Conservation (phyloP, 208 protist genomes). For the Leishmania arabica region DNA sequence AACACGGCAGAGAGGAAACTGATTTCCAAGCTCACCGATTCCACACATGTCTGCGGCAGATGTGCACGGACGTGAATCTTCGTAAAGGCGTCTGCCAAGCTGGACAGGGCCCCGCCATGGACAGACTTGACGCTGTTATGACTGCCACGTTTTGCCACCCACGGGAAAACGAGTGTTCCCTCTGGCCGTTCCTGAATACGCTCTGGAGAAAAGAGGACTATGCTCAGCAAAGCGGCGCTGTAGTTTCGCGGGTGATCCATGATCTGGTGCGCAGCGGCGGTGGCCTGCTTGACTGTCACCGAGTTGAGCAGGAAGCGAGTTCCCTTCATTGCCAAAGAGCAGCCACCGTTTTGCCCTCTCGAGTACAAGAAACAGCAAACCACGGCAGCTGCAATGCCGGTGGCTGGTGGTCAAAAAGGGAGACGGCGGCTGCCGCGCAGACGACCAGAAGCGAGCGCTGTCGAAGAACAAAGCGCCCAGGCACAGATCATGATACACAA, state of each 20-base stretch:
- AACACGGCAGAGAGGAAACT: slow-evolving; percentile 76
- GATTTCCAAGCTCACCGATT: slow-evolving; percentile 84
- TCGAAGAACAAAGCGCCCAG: not conserved
- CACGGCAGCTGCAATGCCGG: not conserved
- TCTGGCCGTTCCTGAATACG: slow-evolving; percentile 38
- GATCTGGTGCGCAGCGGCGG: slow-evolving; percentile 44
- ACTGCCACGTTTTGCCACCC: slow-evolving; percentile 41
- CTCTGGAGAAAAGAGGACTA: slow-evolving; percentile 64
- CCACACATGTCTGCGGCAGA: slow-evolving; percentile 18
- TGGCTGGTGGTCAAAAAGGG: not conserved
- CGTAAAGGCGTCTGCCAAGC: slow-evolving; percentile 81
- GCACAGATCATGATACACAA: not conserved
- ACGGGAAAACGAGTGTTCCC: slow-evolving; percentile 67
- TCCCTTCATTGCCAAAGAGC: slow-evolving; percentile 12
- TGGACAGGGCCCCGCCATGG: slow-evolving; percentile 86
- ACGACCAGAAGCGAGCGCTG: not conserved
- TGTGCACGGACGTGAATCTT: slow-evolving; percentile 60
- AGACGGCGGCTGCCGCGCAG: not conserved
- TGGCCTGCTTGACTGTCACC: slow-evolving; percentile 28
- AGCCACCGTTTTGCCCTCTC: not conserved
- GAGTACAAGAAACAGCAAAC: not conserved
- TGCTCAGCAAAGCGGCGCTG: slow-evolving; percentile 52
- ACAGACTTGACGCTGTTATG: slow-evolving; percentile 85
- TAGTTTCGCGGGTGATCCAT: slow-evolving; percentile 40
- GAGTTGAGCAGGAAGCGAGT: slow-evolving; percentile 27